Base-by-base conservation (phyloP, 495 filamentous ascomycete species). In the Penicillium parvum region DNA sequence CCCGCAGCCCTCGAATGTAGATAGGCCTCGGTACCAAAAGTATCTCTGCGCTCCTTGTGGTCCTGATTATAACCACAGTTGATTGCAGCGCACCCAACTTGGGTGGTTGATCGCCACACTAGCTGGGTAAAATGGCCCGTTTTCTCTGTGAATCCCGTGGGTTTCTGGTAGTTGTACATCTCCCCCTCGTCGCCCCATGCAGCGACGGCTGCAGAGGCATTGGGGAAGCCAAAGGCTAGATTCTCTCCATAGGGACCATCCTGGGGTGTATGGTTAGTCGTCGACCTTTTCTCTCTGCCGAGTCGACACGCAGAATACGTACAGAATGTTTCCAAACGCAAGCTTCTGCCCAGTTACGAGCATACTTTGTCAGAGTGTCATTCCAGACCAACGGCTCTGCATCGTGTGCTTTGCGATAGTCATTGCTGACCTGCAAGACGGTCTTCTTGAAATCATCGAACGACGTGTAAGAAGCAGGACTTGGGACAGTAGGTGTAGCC, bases 41-140 rank as follows among this genome's bases (percentile, higher is more conserved):
- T 5, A 19, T 55, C 52, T 37, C 48, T 14, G 29, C 40, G 26
- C 0, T 3, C 4, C 7, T 46, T 42, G 10, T 29, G 19, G 3
- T 52, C 22, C 10, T 53, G 14, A 6, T 42, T 44, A 27, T 65
- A 66, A 15, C 68, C 73, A 43, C 87, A 91, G 43, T 79, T 59
- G 40, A 69, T 61, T 30, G 74, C 63, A 25, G 75, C 84, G 59
- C 88, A 94, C 6, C 88, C 88, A 0, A 90, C 77, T 32, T 72
- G 62, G 14, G 63, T 82, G 7, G 85, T 89, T 23, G 69, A 66
- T 60, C 76, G 79, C 88, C 88, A 94, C 1, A 91, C 86, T 30
- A 94, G 58, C 69, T 90, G 86, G 18, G 87, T 88, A 60, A 88
- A 94, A 64, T 94, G 87, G 0, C 86, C 88, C n/a, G 86, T 89